Conservation (phyloP, 2,329 filamentous ascomycete species). For the Seiridium unicorne region DNA sequence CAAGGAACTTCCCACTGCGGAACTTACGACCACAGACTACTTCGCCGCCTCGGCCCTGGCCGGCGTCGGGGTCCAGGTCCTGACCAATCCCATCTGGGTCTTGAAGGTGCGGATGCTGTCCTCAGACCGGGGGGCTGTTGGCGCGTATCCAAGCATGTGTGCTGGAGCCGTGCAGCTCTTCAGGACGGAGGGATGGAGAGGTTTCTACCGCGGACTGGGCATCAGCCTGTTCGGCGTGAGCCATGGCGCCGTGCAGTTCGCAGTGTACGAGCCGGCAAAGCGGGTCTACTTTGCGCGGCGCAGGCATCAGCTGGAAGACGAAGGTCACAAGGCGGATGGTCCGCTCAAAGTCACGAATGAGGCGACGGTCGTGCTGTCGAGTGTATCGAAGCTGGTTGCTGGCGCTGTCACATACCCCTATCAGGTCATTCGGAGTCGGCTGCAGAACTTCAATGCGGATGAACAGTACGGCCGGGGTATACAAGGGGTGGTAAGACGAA, state of each 20-base stretch:
- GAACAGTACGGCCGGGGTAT: conserved; percentile 69
- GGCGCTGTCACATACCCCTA: conserved; percentile 93
- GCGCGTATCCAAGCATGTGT: conserved; percentile 78
- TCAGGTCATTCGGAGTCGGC: conserved; percentile 81
- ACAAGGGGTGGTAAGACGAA: conserved; percentile 66
- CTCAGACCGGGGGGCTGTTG: conserved; percentile 68
- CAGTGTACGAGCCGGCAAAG: conserved; percentile 79
- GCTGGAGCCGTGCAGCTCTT: conserved; percentile 69
- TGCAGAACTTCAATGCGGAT: conserved; percentile 87
- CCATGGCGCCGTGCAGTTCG: conserved; percentile 94
- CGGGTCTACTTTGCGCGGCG: conserved; percentile 52
- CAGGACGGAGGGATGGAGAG: conserved; percentile 67
- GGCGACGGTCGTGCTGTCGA: conserved; percentile 79
- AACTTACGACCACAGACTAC: conserved; percentile 67
- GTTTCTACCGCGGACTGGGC: conserved; percentile 85
- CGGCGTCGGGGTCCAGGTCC: conserved; percentile 72
- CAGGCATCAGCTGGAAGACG: conserved; percentile 16
- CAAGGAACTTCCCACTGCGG: conserved; percentile 21
- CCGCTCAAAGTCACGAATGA: conserved; percentile 58
- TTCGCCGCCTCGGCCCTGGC: conserved; percentile 71
- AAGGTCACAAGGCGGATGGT: conserved; percentile 14
- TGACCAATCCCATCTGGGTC: conserved; percentile 97
- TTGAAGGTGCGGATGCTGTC: conserved; percentile 97
- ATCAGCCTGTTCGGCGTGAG: conserved; percentile 83
- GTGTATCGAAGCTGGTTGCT: conserved; percentile 80